These are phyloP conservation scores for Fragilaria crotonensis DNA, from an alignment of 108 stramenopile species.

Conservation along the genomic window DNA sequence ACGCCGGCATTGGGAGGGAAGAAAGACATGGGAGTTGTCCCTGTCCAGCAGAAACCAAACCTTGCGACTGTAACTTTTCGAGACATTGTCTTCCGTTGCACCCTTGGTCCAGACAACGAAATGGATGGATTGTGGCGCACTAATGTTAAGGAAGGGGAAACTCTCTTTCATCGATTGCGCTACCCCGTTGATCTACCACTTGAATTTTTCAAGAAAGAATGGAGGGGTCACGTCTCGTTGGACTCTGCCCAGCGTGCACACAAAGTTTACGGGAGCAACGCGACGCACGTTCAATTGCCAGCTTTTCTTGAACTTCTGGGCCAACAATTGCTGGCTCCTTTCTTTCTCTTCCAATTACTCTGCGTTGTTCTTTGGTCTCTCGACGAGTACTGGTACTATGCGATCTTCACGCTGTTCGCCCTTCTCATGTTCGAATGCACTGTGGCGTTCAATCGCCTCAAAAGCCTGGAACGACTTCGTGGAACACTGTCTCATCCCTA, in stretches of 20 bases:
- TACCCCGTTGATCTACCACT: conserved; percentile 67
- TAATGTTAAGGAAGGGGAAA: conserved; percentile 5
- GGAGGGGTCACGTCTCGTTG: conserved; percentile 45
- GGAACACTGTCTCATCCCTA: conserved; percentile 29
- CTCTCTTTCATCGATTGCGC: conserved; percentile 40
- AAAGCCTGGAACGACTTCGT: conserved; percentile 72
- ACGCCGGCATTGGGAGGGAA: background rate
- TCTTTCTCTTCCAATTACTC: conserved; percentile 97
- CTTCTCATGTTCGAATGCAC: conserved; percentile 91
- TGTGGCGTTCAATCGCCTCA: conserved; percentile 78
- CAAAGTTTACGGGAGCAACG: conserved; percentile 77
- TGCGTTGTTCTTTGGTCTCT: conserved; percentile 94
- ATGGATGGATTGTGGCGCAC: conserved; percentile 29
- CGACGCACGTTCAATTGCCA: conserved; percentile 80
- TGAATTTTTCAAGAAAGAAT: conserved; percentile 45
- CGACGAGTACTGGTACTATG: conserved; percentile 99
- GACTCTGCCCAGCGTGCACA: conserved; percentile 14
- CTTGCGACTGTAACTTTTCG: conserved; percentile 27
- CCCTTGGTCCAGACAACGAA: conserved; percentile 9
- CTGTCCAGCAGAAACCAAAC: conserved; percentile 7
- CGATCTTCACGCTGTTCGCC: conserved; percentile 88
- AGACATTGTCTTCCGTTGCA: conserved; percentile 33
- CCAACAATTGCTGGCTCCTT: conserved; percentile 91
- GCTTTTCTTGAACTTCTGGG: conserved; percentile 73
- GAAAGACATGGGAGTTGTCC: conserved; percentile 15